Evolutionary conservation across 352 stramenopile species (phyloP), one percentile per base, ranked within the genome.

Genomic region (Globisporangium emineosum): DNA sequence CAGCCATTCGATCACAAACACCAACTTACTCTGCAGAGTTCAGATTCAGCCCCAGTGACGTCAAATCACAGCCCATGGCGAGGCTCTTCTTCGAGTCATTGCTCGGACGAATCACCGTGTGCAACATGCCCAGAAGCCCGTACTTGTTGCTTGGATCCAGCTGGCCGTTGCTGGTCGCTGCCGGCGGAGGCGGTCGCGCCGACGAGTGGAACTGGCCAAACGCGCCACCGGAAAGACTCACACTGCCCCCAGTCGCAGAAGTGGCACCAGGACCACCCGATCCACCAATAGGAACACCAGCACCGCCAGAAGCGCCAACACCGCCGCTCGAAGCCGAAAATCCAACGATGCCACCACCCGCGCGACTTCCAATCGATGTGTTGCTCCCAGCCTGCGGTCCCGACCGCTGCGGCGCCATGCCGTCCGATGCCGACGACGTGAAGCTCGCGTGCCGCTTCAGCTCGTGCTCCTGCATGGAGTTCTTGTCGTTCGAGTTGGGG

Each of bases 21-120:
- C 23, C 19, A 55, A 42, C 30, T 7, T 84, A 91, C 83, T 95
- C 86, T 69, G 84, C 74, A 15, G 82, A 81, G 67, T 95, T 95
- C 58, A 95, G 77, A 68, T 95, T 93, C 59, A 95, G 73, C 21
- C 86, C 86, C 19, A 95, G 71, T 19, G 84, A 89, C 53, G 84
- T 95, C 27, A 95, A 71, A 67, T 95, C 86, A 60, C 77, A 90
- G 32, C 84, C 84, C 73, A 92, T 89, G 5, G 84, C 72, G 49
- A 93, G 62, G 60, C 87, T 91, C 66, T 89, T 89, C 70, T 88
- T 90, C 23, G 78, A 65, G 53, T 91, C 81, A 49, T 79, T 85
- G 40, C 70, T 85, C 23, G 81, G 73, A 8, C 83, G 79, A 60
- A 92, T 91, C 43, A 94, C 76, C 42, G 83, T 80, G 54, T 93